phyloP scores from a whole-genome alignment of 345 rosid genomes.

The Eucalyptus curtisii region DNA sequence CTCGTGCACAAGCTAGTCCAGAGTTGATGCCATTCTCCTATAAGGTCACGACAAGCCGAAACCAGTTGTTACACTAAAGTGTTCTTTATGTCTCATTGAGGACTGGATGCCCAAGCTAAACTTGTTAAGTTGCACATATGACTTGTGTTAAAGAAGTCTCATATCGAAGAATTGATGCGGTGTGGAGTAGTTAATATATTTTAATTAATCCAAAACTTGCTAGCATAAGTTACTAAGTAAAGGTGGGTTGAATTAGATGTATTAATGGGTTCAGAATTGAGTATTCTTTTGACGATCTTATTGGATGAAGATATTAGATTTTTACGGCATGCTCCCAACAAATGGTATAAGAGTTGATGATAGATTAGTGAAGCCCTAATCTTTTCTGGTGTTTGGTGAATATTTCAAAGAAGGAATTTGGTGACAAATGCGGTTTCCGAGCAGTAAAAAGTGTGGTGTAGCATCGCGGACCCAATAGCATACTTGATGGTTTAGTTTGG shows the following conservation, averaged over 20 bases:
- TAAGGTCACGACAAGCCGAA: background rate
- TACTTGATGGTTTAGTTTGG: background rate
- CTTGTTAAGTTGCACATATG: background rate
- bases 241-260: background rate
- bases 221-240: background rate
- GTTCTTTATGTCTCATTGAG: background rate
- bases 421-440: background rate
- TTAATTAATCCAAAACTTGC: background rate
- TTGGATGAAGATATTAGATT: background rate
- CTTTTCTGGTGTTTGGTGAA: background rate
- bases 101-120: background rate
- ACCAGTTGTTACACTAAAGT: background rate
- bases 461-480: fast-evolving
- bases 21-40: too few relatives aligned
- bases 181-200: background rate
- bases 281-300: background rate
- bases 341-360: background rate
- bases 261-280: too few relatives aligned
- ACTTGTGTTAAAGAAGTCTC: background rate
- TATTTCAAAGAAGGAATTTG: background rate
- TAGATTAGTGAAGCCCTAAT: background rate
- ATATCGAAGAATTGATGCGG: background rate
- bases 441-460: too few relatives aligned
- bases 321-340: fast-evolving
- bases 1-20: background rate